A percentile compares a stretch with the other conserved stretches of the same genome.
Evolutionary conservation across 805 yeast species (phyloP).

Genomic region (Metschnikowia colocasiae): DNA sequence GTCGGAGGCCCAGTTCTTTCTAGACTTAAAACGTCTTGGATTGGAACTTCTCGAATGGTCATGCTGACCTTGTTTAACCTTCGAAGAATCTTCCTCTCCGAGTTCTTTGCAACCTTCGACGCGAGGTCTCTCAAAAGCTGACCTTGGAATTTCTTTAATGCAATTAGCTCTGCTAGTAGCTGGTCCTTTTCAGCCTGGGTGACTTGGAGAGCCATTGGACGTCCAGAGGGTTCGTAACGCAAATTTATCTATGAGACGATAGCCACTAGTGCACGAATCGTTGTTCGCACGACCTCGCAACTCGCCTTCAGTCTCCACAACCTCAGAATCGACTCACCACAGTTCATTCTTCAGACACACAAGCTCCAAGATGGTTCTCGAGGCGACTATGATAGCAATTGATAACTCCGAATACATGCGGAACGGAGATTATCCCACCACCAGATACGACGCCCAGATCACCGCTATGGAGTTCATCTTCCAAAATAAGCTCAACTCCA

Average conservation of each 20-base stretch:
- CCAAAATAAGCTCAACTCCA: conserved; percentile 77
- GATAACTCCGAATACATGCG: conserved; percentile 96
- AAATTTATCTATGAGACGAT: background rate
- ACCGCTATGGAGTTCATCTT: conserved; percentile 87
- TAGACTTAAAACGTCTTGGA: conserved; percentile 41
- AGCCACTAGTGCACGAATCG: background rate
- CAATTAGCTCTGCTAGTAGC: conserved; percentile 29
- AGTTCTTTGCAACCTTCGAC: conserved; percentile 21
- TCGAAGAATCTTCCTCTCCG: conserved; percentile 37
- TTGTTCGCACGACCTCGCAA: conserved; percentile 5
- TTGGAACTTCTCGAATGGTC: conserved; percentile 46
- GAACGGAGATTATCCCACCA: conserved; percentile 88
- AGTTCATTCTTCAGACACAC: background rate
- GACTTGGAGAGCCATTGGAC: conserved; percentile 4
- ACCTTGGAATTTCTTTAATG: conserved; percentile 20
- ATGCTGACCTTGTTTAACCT: conserved; percentile 46
- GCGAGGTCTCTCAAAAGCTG: conserved; percentile 24
- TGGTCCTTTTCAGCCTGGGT: conserved; percentile 32
- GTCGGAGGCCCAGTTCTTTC: conserved; percentile 41
- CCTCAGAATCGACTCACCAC: background rate
- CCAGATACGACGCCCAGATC: conserved; percentile 87
- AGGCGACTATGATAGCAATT: conserved; percentile 91
- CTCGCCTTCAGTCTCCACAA: conserved; percentile 9
- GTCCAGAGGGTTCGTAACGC: background rate
- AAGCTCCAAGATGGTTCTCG: conserved; percentile 68